phyloP scores from a whole-genome alignment of 306 rosid species.

The Lagenaria siceraria region DNA sequence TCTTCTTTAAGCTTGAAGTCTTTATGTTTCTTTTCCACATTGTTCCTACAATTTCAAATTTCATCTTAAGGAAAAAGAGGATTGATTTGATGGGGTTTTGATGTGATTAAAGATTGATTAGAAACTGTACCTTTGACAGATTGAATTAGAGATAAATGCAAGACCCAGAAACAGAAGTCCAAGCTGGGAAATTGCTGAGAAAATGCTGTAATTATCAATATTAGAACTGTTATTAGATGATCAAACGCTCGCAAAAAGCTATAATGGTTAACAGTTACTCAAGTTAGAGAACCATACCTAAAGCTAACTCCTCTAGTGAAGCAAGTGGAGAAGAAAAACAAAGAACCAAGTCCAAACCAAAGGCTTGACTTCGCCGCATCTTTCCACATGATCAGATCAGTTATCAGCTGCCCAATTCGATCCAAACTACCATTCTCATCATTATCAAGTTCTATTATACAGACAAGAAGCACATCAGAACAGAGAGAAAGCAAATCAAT shows the following conservation, averaged over 20 bases:
- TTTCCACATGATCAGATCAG: constrained; percentile 76
- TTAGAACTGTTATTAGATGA: constrained; percentile 2
- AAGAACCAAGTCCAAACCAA: constrained; percentile 77
- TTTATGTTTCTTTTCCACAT: constrained; percentile 19
- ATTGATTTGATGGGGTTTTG: not conserved
- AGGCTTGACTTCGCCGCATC: constrained; percentile 62
- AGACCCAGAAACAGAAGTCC: constrained; percentile 48
- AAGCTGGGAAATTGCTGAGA: constrained; percentile 54
- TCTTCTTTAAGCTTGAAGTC: constrained; percentile 51
- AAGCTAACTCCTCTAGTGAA: constrained; percentile 46
- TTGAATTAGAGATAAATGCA: constrained; percentile 61
- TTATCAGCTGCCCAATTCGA: constrained; percentile 36
- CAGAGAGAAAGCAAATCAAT: not conserved
- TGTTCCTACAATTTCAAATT: constrained; percentile 17
- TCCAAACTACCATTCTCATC: constrained; percentile 41
- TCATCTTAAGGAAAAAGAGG: not conserved
- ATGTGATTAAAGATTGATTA: not conserved
- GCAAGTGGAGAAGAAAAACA: constrained; percentile 55
- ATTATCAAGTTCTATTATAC: constrained; percentile 26
- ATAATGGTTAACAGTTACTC: not conserved
- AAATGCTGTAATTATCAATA: constrained; percentile 35
- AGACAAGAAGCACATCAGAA: constrained; percentile 1
- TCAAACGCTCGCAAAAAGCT: not conserved
- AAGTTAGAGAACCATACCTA: constrained; percentile 24
- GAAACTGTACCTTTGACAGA: constrained; percentile 42